A percentile compares a stretch with the other conserved stretches of the same genome.
phyloP scores from a whole-genome alignment of 2,329 filamentous ascomycete species.

The Colletotrichum paranaense region DNA sequence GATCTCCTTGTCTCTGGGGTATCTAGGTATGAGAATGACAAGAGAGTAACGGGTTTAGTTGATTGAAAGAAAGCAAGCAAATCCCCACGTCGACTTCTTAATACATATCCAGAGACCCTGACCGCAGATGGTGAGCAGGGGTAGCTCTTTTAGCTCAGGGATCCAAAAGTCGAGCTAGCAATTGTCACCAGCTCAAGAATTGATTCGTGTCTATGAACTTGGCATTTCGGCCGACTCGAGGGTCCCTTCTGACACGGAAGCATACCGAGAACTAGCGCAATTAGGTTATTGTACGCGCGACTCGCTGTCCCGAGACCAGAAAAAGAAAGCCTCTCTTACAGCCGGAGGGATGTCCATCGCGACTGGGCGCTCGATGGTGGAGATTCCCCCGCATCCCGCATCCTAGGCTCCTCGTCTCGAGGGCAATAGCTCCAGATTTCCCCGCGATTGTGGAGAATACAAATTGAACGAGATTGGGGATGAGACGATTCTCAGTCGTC shows the following conservation, averaged over 20 bases:
- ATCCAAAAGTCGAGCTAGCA: too few relatives aligned
- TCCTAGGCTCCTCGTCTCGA: conserved; percentile 23
- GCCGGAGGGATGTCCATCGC: neutral
- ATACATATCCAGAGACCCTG: too few relatives aligned
- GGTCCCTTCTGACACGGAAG: neutral
- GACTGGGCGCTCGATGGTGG: neutral
- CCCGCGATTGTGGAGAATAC: conserved; percentile 20
- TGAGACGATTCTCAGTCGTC: neutral
- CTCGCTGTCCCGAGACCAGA: too few relatives aligned
- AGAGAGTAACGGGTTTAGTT: neutral
- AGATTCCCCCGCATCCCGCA: conserved; percentile 30
- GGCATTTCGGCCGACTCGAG: neutral
- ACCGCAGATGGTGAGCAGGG: too few relatives aligned
- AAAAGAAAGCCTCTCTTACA: too few relatives aligned
- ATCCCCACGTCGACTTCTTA: too few relatives aligned
- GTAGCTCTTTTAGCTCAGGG: too few relatives aligned
- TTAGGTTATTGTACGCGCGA: too few relatives aligned
- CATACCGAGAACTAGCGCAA: too few relatives aligned
- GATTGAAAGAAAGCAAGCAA: neutral
- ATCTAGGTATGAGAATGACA: too few relatives aligned
- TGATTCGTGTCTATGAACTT: neutral
- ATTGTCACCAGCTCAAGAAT: neutral
- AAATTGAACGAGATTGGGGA: neutral
- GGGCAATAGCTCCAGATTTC: conserved; percentile 9
- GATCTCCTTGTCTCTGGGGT: too few relatives aligned